These are phyloP conservation scores for Phytophthora boehmeriae DNA, from an alignment of 352 stramenopile genomes.

Conservation along the genomic window DNA sequence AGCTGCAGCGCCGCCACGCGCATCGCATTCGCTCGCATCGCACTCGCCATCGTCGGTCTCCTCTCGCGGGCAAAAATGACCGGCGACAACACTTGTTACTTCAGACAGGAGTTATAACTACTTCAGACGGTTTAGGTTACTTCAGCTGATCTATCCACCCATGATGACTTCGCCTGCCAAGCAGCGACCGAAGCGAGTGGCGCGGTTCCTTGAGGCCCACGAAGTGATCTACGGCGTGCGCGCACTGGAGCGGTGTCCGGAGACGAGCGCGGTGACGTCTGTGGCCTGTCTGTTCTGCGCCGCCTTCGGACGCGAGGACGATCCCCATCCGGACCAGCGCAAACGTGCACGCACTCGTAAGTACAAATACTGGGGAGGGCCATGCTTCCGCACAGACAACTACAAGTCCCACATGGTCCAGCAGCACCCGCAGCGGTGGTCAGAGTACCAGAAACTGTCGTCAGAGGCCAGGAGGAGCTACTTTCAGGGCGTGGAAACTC, in stretches of 20 bases:
- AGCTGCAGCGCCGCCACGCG: constrained; percentile 40
- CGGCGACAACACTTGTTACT: neutral
- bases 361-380: constrained; percentile 28
- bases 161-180: neutral
- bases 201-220: constrained; percentile 28
- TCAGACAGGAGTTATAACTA: neutral
- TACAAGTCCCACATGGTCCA: constrained; percentile 30
- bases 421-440: constrained; percentile 22
- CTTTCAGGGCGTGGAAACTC: constrained; percentile 6
- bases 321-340: constrained; percentile 2
- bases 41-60: constrained; percentile 52
- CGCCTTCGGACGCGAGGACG: constrained; percentile 30
- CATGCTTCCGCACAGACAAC: constrained; percentile 31
- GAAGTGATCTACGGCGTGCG: constrained; percentile 34
- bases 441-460: constrained; percentile 19
- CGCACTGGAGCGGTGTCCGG: constrained; percentile 13
- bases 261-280: neutral
- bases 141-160: neutral
- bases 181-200: constrained; percentile 23
- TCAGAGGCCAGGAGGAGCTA: constrained; percentile 11
- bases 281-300: constrained; percentile 37
- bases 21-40: constrained; percentile 40
- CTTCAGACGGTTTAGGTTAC: neutral
- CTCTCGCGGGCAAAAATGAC: constrained; percentile 18
- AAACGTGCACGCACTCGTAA: constrained; percentile 20